Percentiles rank a stretch among this genome's conserved stretches.
phyloP scores from a whole-genome alignment of 2,329 filamentous ascomycete genomes.

The Diaporthe citri region DNA sequence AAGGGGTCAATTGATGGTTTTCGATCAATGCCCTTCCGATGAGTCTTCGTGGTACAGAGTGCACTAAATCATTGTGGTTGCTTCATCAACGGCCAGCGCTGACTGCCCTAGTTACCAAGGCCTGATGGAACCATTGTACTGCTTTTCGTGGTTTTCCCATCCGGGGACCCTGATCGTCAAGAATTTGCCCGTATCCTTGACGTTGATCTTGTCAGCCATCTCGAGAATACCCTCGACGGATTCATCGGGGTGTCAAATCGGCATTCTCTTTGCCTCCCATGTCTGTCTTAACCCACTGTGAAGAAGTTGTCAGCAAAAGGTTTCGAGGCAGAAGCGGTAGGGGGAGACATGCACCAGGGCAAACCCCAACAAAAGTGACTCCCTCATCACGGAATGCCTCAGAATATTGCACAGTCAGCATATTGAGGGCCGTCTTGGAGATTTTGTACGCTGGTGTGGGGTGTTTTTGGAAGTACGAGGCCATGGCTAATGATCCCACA shows the following conservation, averaged over 20 bases:
- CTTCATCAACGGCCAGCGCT: background rate
- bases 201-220: too few relatives aligned
- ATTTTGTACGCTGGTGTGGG: constrained; percentile 46
- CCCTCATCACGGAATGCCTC: constrained; percentile 54
- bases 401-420: constrained; percentile 60
- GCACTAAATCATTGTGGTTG: too few relatives aligned
- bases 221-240: background rate
- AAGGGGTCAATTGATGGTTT: too few relatives aligned
- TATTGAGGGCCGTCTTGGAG: constrained; percentile 61
- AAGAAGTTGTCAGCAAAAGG: background rate
- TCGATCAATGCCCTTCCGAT: background rate
- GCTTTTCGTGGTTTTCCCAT: background rate
- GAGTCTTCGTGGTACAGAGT: background rate
- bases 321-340: too few relatives aligned
- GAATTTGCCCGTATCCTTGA: background rate
- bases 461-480: constrained; percentile 50
- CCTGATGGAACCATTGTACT: background rate
- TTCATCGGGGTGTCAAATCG: background rate
- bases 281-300: constrained; percentile 11
- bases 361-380: constrained; percentile 58
- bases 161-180: background rate
- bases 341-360: constrained; percentile 56
- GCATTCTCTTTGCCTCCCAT: background rate
- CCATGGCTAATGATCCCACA: constrained; percentile 41
- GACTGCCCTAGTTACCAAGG: background rate